Base-by-base conservation (phyloP, 2,329 filamentous ascomycete genomes). In the Zasmidium citrigriseum region DNA sequence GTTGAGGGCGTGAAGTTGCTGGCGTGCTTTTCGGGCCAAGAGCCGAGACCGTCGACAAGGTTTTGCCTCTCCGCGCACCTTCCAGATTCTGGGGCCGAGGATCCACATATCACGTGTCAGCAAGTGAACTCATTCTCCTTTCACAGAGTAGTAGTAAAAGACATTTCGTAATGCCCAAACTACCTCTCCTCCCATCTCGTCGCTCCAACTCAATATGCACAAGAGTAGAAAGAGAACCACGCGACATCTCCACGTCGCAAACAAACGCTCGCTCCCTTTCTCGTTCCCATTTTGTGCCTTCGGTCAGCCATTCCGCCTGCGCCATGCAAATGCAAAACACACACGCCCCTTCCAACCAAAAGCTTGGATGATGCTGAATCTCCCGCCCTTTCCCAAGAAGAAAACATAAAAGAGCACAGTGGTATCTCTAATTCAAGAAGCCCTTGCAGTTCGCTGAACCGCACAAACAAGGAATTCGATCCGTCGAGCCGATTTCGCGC, bases 401-500 rank as follows among this genome's bases (percentile, higher is more conserved):
- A 45, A 16, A 23, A 49, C 22, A 23, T 25, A 2, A 49, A 25
- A 24, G 21, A 46, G 29, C 45, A 49, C 25, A 24, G 27, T 48
- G 54, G 59, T 58, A 59, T 56, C 52, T 50, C 46, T 83, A 99
- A 78, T 99, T 99, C 77, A 99, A 90, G 81, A 98, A 99, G 64
- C 95, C 95, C 82, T 99, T 99, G 82, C 95, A 99, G 49, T 91
- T 92, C 25, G 93, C 87, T 46, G 93, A 97, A 60, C 95, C 95
- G 76, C 95, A 99, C 52, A 99, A 87, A 80, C 95, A 99, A 52
- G 95, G 95, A 69, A 99, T 97, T 64, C 95, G 91, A 76, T 99
- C 95, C 63, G 92, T 86, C 67, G 91, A 96, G 70, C 92, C 92
- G 71, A 96, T 91, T 77, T 99, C 95, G 69, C 95, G 90, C 80